These are phyloP conservation scores for Penicillium sp. DNA, from an alignment of 2,329 filamentous ascomycete genomes.

Conservation along the genomic window DNA sequence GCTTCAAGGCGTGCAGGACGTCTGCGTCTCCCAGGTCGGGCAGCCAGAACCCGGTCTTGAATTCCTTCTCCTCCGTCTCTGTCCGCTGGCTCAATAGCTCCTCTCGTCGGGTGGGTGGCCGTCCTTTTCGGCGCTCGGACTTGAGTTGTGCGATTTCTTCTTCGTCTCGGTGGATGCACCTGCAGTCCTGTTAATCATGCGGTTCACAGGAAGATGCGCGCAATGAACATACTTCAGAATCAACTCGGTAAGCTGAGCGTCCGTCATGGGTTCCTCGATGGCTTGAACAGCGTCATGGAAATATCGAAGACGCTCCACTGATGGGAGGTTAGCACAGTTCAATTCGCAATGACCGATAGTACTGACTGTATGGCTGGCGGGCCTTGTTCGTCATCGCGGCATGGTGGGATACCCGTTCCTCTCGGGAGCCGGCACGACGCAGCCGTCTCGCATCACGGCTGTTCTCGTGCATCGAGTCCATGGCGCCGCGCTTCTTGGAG, in stretches of 20 bases:
- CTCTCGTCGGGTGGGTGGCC: conserved; percentile 76
- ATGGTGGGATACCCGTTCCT: conserved; percentile 77
- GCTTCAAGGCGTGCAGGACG: conserved; percentile 65
- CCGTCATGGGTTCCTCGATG: conserved; percentile 35
- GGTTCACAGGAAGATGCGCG: not conserved
- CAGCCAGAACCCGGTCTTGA: conserved; percentile 75
- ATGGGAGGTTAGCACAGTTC: not conserved
- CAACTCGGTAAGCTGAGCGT: conserved; percentile 48
- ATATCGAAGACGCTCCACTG: conserved; percentile 68
- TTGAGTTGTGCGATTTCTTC: conserved; percentile 48
- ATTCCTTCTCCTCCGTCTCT: conserved; percentile 73
- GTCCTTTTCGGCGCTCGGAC: conserved; percentile 71
- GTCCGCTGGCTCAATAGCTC: conserved; percentile 74
- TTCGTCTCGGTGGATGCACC: conserved; percentile 41
- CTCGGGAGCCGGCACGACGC: conserved; percentile 75
- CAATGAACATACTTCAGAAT: conserved; percentile 58
- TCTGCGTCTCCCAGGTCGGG: conserved; percentile 73
- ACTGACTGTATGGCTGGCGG: conserved; percentile 72
- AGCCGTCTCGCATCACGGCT: conserved; percentile 83
- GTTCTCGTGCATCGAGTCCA: conserved; percentile 79
- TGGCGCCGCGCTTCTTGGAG: conserved; percentile 77
- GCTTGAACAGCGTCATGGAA: conserved; percentile 66
- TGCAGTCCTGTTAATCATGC: conserved; percentile 15
- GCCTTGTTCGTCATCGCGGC: conserved; percentile 69
- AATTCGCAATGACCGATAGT: not conserved